Conservation (phyloP, 1,139 yeast species). For the Geotrichum reessii region DNA sequence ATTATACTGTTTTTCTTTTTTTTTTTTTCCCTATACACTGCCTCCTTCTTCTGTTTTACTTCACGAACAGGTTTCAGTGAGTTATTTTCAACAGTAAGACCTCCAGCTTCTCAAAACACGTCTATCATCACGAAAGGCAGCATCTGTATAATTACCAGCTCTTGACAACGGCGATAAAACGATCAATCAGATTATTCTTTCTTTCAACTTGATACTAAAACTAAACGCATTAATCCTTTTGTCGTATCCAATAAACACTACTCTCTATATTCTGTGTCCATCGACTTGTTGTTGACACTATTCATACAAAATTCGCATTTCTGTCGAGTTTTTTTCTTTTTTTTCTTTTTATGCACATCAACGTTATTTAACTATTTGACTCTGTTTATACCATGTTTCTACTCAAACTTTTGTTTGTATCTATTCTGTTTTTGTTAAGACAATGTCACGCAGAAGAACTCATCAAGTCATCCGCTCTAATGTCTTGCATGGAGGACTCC, state of each 20-base stretch:
- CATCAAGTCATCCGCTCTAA: conserved; percentile 62
- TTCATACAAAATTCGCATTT: neutral
- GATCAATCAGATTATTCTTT: too few species aligned
- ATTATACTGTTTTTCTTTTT: neutral
- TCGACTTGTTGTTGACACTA: neutral
- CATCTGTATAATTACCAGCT: neutral
- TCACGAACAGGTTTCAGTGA: neutral
- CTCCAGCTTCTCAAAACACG: neutral
- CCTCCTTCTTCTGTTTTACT: neutral
- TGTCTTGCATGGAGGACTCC: conserved; percentile 91
- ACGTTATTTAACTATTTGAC: neutral
- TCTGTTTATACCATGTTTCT: neutral
- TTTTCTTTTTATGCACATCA: neutral
- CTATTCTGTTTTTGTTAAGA: neutral
- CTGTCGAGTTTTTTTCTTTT: too few species aligned
- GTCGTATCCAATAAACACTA: too few species aligned
- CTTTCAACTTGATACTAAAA: neutral
- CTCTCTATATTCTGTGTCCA: neutral
- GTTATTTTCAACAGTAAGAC: neutral
- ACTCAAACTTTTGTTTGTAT: neutral
- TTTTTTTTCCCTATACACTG: neutral
- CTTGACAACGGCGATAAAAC: too few species aligned
- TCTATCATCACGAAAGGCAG: neutral
- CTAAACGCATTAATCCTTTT: neutral
- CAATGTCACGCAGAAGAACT: conserved; percentile 28